Evolutionary conservation across 2,329 filamentous ascomycete species (phyloP).

Genomic region (Colletotrichum sp.): DNA sequence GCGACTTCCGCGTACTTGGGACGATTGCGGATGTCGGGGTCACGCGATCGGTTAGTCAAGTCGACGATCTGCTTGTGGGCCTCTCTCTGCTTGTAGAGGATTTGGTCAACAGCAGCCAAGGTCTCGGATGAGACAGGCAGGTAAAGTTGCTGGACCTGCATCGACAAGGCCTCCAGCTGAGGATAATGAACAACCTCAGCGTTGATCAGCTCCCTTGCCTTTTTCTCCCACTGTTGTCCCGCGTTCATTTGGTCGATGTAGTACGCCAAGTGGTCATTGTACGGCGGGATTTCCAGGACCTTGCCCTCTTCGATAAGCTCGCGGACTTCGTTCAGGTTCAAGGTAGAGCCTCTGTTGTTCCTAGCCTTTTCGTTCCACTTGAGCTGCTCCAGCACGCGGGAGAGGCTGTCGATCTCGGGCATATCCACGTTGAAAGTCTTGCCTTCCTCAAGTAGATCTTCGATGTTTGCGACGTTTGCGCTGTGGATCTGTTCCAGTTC

Average conservation of each 20-base stretch:
- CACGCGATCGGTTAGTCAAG: conserved; percentile 78
- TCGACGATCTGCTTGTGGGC: conserved; percentile 88
- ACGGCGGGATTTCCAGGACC: conserved; percentile 77
- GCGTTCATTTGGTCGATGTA: conserved; percentile 78
- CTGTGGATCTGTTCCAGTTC: conserved; percentile 71
- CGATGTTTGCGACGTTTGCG: conserved; percentile 75
- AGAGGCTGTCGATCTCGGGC: conserved; percentile 83
- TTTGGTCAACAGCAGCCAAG: conserved; percentile 82
- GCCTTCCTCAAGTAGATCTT: conserved; percentile 89
- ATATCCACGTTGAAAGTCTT: conserved; percentile 91
- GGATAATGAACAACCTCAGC: conserved; percentile 92
- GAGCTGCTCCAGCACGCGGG: conserved; percentile 81
- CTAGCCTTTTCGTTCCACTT: conserved; percentile 87
- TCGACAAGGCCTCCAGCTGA: conserved; percentile 89
- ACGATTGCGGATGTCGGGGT: conserved; percentile 76
- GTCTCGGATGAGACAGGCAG: conserved; percentile 86
- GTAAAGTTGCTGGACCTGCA: conserved; percentile 71
- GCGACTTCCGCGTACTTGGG: conserved; percentile 91
- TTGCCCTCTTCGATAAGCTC: conserved; percentile 80
- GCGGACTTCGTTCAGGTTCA: conserved; percentile 79
- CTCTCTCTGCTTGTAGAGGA: conserved; percentile 93
- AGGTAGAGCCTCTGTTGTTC: conserved; percentile 64
- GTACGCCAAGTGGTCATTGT: conserved; percentile 79
- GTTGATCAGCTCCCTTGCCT: conserved; percentile 90
- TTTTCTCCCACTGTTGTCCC: conserved; percentile 89